phyloP scores from a whole-genome alignment of 108 stramenopile species.

The Fragilariopsis cylindrus region DNA sequence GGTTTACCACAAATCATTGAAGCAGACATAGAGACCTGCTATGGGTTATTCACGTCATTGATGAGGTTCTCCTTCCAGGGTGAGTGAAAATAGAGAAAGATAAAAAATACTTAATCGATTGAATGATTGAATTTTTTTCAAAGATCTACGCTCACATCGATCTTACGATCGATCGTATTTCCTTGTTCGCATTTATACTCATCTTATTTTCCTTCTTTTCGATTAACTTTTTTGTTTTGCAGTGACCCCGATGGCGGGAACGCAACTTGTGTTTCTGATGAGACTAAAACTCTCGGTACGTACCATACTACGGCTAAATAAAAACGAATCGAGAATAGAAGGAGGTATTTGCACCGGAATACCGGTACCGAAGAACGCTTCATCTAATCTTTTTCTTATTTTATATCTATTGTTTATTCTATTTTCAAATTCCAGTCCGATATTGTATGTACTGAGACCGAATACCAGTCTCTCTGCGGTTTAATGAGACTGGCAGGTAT shows the following conservation, averaged over 20 bases:
- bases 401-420: not conserved
- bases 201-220: too few relatives aligned
- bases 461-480: not conserved
- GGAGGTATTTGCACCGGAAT: not conserved
- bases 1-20: constrained; percentile 21
- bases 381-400: not conserved
- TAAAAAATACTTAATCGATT: not conserved
- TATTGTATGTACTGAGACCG: not conserved
- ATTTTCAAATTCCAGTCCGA: constrained; percentile 2
- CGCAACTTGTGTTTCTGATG: not conserved
- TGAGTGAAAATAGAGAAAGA: not conserved
- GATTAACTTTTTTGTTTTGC: not conserved
- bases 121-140: not conserved
- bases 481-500: not conserved
- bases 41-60: constrained; percentile 62
- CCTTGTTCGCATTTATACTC: too few relatives aligned
- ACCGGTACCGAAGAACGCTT: too few relatives aligned
- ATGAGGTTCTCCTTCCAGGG: constrained; percentile 22
- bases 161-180: too few relatives aligned
- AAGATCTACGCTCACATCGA: too few relatives aligned
- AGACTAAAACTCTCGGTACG: not conserved
- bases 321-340: not conserved
- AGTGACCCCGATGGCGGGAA: not conserved
- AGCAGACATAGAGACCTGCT: constrained; percentile 40
- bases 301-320: not conserved